Evolutionary conservation across 192 early-diverging fungal species (phyloP).

Genomic region (Mortierella hygrophila): DNA sequence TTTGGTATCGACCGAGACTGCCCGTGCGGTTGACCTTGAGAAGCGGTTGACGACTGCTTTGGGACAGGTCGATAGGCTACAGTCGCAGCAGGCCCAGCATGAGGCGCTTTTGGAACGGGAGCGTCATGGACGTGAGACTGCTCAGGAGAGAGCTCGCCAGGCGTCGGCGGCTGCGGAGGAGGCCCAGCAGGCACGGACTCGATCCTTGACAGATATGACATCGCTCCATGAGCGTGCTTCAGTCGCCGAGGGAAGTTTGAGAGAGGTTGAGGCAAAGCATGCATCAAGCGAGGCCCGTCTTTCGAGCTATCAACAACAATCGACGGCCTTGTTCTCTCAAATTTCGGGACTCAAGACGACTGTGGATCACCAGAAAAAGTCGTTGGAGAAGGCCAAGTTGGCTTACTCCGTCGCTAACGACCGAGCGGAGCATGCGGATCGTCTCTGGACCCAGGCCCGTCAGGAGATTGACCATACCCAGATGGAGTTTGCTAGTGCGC

Average conservation of each 20-base stretch:
- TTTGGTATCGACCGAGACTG: conserved; percentile 58
- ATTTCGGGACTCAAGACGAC: conserved; percentile 51
- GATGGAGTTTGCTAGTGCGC: conserved; percentile 52
- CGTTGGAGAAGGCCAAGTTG: conserved; percentile 59
- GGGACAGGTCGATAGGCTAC: conserved; percentile 51
- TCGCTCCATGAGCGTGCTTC: conserved; percentile 60
- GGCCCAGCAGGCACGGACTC: conserved; percentile 59
- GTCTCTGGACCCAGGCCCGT: conserved; percentile 59
- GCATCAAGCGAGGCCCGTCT: conserved; percentile 50
- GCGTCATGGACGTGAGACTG: conserved; percentile 55
- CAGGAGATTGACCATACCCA: conserved; percentile 56
- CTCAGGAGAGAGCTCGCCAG: conserved; percentile 58
- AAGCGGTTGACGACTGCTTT: conserved; percentile 59
- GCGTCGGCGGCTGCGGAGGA: conserved; percentile 58
- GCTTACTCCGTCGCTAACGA: conserved; percentile 52
- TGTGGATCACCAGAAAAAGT: conserved; percentile 59
- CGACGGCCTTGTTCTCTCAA: conserved; percentile 36
- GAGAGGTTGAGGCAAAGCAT: conserved; percentile 57
- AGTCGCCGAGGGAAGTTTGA: conserved; percentile 56
- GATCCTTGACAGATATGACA: conserved; percentile 60
- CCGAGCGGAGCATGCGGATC: conserved; percentile 55
- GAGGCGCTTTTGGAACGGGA: conserved; percentile 59
- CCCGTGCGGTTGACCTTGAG: conserved; percentile 61
- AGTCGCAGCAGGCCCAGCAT: conserved; percentile 52
- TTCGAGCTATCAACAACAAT: conserved; percentile 44